Evolutionary conservation across 169 alveolate species (phyloP), one percentile per base, ranked within the genome.

Genomic region (Cryptosporidium meleagridis): DNA sequence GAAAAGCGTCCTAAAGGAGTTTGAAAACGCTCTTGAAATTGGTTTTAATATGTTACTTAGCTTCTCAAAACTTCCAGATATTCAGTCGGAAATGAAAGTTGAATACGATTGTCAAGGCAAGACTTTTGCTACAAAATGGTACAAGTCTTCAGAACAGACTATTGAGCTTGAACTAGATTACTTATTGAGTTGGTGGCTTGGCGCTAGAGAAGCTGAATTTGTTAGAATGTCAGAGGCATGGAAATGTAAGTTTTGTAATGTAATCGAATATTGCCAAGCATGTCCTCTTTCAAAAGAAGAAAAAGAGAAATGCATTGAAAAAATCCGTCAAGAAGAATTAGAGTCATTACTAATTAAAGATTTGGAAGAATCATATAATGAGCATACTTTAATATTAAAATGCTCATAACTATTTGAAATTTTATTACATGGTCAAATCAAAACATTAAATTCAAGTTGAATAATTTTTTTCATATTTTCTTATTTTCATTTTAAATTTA

Each of bases 71-170:
- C 62, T 80, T 14, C 89, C 89, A 14, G 80, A 39, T 9, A 80
- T 80, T 23, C 73, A 80, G 23, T 16, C 61, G 16, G 75, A 80
- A 41, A 80, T 80, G 75, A 80, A 80, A 29, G 89, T 80, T n/a
- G 89, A 80, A 44, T 80, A 80, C 52, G 89, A 80, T 16, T 80
- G 75, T 44, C 80, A 80, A 53, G 89, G 89, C 3, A 62, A 65
- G 44, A 80, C 89, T 16, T 80, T 80, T 62, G 80, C 80, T 39
- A 80, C 89, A 1, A 80, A 80, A 37, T 80, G 89, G 89, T 65
- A 80, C 52, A 80, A 29, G 23, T 80, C 80, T 9, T 44, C 73
- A 21, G 69, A 80, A 12, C 53, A 62, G 26, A 80, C 75, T 16
- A 51, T 80, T 26, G 68, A 62, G 14, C 69, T 44, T 29, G 89